Base-by-base conservation (phyloP, 2,329 filamentous ascomycete species). In the Clarireedia paspali region DNA sequence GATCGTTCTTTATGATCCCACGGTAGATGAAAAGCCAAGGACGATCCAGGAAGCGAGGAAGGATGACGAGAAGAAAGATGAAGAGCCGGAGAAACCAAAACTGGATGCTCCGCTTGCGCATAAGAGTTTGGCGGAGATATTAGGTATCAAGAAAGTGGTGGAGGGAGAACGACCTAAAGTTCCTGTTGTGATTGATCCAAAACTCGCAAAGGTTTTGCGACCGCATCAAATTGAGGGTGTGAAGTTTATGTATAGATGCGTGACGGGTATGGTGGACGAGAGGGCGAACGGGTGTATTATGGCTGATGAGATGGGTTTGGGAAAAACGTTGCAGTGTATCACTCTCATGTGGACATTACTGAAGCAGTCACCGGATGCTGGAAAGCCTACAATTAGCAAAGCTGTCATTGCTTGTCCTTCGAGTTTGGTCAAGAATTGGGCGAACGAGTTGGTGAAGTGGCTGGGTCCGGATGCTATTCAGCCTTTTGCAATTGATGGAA, bases 171-270 rank as follows among this genome's bases (percentile, higher is more conserved):
- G 86, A 47, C 91, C 92, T 0, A 87, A 88, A 59, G 92, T 99
- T n/a, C 91, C 94, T 0, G 94, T 99, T 14, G 94, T 99, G 40
- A 96, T 99, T 60, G 94, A 99, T 69, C 94, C 94, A 4, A 84
- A 80, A 62, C 77, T 99, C 30, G 81, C 90, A 42, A 96, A 96
- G 71, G 88, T 96, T 48, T 76, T 99, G 50, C 86, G 94, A 48
- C 94, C 94, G 2, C 94, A 99, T 85, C 94, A 99, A 72, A 87
- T 99, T 39, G 94, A 97, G 70, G 94, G 94, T 67, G 94, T 99
- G 61, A 96, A 94, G 75, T 99, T 99, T 71, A 84, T 99, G 78
- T 99, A 97, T 72, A 82, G 83, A 62, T 95, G 90, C 67, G 91
- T 94, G 5, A 97, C 92, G 1, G 94, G 94, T n/a, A 80, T 97